Evolutionary conservation across 768 basidiomycete species (phyloP).

Genomic region (Ramaria sp.): DNA sequence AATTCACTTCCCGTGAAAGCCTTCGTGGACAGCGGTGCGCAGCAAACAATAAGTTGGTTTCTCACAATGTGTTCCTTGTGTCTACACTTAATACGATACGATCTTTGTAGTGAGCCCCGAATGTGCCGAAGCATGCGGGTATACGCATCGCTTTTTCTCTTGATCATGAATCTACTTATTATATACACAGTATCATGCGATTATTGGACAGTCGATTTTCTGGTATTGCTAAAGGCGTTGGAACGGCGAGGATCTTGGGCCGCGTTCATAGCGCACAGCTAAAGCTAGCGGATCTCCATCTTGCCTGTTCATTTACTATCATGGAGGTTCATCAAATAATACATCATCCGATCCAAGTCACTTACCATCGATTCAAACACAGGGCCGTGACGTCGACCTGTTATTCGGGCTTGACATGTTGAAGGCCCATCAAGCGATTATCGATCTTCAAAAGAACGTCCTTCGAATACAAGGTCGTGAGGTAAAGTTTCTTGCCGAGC

Average conservation of each 20-base stretch:
- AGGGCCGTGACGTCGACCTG: constrained; percentile 92
- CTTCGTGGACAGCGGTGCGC: constrained; percentile 97
- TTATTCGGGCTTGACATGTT: constrained; percentile 99
- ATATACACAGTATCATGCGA: constrained; percentile 55
- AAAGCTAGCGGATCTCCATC: constrained; percentile 70
- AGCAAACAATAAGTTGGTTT: constrained; percentile 84
- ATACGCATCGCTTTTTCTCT: constrained; percentile 17
- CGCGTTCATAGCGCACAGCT: constrained; percentile 90
- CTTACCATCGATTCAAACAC: not conserved
- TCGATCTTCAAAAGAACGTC: constrained; percentile 83
- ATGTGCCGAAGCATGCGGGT: constrained; percentile 87
- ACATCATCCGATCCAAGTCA: not conserved
- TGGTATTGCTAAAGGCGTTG: constrained; percentile 89
- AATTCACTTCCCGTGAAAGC: constrained; percentile 87
- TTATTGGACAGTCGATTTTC: constrained; percentile 78
- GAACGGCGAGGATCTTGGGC: constrained; percentile 89
- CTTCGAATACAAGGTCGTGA: constrained; percentile 89
- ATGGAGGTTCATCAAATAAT: constrained; percentile 58
- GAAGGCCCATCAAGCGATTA: constrained; percentile 91
- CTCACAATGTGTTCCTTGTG: not conserved
- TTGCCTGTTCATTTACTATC: constrained; percentile 89
- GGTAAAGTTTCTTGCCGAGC: constrained; percentile 83
- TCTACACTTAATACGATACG: not conserved
- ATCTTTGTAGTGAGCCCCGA: constrained; percentile 68
- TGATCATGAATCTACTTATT: not conserved